phyloP scores from a whole-genome alignment of 2,329 filamentous ascomycete species.

The Sordariomycetes sp. region DNA sequence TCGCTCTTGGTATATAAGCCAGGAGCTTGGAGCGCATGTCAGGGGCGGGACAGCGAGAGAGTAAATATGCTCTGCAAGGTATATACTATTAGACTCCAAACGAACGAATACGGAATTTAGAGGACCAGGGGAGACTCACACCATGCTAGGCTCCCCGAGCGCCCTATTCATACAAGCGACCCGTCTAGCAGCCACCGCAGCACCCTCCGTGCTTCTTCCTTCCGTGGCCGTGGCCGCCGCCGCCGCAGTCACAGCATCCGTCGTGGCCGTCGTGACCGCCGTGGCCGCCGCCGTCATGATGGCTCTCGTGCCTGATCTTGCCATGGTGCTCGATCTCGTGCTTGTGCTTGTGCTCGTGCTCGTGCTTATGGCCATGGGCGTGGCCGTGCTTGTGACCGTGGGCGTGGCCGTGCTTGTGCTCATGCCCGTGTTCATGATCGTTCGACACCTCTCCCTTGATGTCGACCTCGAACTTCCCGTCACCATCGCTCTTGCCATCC shows the following conservation, averaged over 20 bases:
- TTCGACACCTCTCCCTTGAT: neutral
- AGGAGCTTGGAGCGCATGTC: too few species aligned
- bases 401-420: neutral
- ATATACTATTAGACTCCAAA: too few species aligned
- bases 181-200: neutral
- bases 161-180: neutral
- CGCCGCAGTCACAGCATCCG: neutral
- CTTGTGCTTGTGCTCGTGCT: neutral
- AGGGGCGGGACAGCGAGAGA: too few species aligned
- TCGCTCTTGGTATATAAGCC: too few species aligned
- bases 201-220: neutral
- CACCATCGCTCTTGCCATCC: neutral
- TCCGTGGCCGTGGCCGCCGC: neutral
- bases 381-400: neutral
- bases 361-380: neutral
- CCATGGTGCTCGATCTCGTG: neutral
- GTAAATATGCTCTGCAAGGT: too few species aligned
- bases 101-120: neutral
- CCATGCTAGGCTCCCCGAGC: neutral
- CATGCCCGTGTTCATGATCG: neutral
- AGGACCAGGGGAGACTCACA: neutral
- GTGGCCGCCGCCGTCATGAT: slow-evolving; percentile 1
- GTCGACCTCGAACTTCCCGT: neutral
- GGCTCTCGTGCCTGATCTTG: neutral
- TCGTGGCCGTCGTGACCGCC: neutral